These are phyloP conservation scores for Gentiana macrophylla DNA, from an alignment of 257 asterid species.

Conservation along the genomic window DNA sequence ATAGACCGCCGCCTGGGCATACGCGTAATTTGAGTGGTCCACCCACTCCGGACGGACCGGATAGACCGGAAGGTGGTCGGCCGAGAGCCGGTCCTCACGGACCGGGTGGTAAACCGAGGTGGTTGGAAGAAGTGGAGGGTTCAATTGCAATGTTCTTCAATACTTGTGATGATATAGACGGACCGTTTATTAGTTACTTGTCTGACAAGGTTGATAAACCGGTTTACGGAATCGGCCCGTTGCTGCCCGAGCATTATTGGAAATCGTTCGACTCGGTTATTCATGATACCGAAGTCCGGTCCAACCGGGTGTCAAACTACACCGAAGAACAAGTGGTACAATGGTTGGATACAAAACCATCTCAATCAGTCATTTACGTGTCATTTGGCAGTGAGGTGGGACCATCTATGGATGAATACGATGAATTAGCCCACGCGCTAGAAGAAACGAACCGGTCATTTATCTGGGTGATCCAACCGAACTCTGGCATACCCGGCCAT, in stretches of 20 bases:
- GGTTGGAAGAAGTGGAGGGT: conserved; percentile 45
- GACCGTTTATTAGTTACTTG: conserved; percentile 35
- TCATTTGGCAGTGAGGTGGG: conserved; percentile 73
- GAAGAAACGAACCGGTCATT: conserved; percentile 31
- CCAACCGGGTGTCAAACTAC: conserved; percentile 38
- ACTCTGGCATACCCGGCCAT: conserved; percentile 37
- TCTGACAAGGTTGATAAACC: conserved; percentile 28
- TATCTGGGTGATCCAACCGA: conserved; percentile 66
- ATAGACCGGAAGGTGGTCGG: conserved; percentile 18
- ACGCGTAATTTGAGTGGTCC: conserved; percentile 2
- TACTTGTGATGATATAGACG: conserved; percentile 50
- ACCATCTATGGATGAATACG: conserved; percentile 47
- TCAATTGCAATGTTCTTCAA: conserved; percentile 43
- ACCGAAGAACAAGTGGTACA: conserved; percentile 45
- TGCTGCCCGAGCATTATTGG: conserved; percentile 55
- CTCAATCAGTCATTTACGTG: conserved; percentile 45
- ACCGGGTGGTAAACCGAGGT: conserved; percentile 33
- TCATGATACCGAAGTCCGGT: conserved; percentile 33
- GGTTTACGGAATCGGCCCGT: conserved; percentile 50
- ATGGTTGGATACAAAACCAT: conserved; percentile 53
- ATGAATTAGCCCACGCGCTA: conserved; percentile 32
- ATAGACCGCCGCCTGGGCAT: not conserved
- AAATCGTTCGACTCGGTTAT: conserved; percentile 28
- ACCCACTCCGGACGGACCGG: not conserved
- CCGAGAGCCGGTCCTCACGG: conserved; percentile 32